Evolutionary conservation across 1,284 basidiomycete genomes (phyloP), one percentile per base, ranked within the genome.

Genomic region (Cryptococcus sp.): DNA sequence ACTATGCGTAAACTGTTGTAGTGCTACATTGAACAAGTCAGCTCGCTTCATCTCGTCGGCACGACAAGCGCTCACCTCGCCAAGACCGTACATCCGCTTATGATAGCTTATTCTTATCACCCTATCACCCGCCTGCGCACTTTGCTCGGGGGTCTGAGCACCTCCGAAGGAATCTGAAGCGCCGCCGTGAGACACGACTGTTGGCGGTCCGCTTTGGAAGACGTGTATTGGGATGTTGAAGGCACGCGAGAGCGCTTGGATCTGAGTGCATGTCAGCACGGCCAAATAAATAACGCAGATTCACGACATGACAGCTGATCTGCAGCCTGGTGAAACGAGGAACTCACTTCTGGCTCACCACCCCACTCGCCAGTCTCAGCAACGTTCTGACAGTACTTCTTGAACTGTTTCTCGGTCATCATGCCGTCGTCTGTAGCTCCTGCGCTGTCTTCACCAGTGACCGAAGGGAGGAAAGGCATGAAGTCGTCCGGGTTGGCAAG

Each of bases 281-380:
- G 31, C 11, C 16, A 7, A 22, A 16, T 31, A 45, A 27, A 17
- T n/a, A 22, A 20, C 25, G n/a, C n/a, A n/a, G 39, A 22, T 45
- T 7, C 8, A 4, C n/a, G 16, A 45, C 22, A 10, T 45, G 6
- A 15, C 11, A 8, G n/a, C 42, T 22, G 19, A 5, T 23, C 22
- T 6, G 6, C 48, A n/a, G 16, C 10, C 22, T 20, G 20, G n/a
- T 23, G 38, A 17, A 22, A 40, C 8, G 22, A 23, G 1, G 13
- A 53, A 71, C 82, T 59, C 46, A 84, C 83, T 73, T 99, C 96
- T 2, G 93, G 94, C 78, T 99, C 93, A 41, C 96, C 96, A 48
- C 96, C 96, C 96, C 96, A 99, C 38, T 88, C 85, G 10, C 87
- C 90, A 10, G 93, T 95, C 70, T 88, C 84, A 50, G 88, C 86